Conservation (phyloP, 2,329 filamentous ascomycete genomes). For the Plectosphaerella cucumerina region DNA sequence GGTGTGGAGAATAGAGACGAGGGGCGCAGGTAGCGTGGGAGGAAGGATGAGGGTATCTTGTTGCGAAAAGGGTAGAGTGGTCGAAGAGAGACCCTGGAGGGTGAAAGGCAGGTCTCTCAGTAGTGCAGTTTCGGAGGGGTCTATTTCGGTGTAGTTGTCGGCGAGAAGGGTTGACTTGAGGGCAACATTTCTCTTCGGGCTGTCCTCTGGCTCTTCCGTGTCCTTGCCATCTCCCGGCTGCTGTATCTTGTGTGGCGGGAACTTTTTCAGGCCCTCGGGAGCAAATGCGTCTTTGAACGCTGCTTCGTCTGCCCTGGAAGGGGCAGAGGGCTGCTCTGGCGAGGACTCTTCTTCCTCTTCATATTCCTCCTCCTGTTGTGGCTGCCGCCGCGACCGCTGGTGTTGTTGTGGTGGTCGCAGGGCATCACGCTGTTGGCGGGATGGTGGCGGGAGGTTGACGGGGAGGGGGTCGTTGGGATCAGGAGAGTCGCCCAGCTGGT, state of each 20-base stretch:
- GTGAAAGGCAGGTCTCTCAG: conserved; percentile 86
- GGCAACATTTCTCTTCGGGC: conserved; percentile 43
- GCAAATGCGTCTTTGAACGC: conserved; percentile 50
- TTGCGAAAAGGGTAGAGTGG: conserved; percentile 72
- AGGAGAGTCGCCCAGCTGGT: conserved; percentile 71
- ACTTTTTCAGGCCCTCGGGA: conserved; percentile 43
- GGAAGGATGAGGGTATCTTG: conserved; percentile 72
- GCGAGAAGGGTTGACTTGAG: conserved; percentile 55
- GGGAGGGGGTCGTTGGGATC: conserved; percentile 49
- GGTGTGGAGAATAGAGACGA: conserved; percentile 82
- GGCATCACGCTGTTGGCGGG: conserved; percentile 13
- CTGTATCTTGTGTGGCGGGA: conserved; percentile 36
- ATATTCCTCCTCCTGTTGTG: conserved; percentile 17
- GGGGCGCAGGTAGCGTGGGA: conserved; percentile 71
- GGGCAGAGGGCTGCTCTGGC: conserved; percentile 28
- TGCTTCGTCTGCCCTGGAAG: conserved; percentile 40
- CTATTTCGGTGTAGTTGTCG: conserved; percentile 50
- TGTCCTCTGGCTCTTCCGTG: conserved; percentile 24
- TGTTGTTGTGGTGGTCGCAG: conserved; percentile 6
- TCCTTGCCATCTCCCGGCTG: conserved; percentile 26
- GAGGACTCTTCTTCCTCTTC: conserved; percentile 28
- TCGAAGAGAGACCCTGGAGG: conserved; percentile 85
- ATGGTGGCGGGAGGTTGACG: conserved; percentile 33
- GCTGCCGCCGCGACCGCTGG: conserved; percentile 5
- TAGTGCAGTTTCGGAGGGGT: conserved; percentile 62